Conservation (phyloP, 2,329 filamentous ascomycete species). For the Aspergillus sp. region DNA sequence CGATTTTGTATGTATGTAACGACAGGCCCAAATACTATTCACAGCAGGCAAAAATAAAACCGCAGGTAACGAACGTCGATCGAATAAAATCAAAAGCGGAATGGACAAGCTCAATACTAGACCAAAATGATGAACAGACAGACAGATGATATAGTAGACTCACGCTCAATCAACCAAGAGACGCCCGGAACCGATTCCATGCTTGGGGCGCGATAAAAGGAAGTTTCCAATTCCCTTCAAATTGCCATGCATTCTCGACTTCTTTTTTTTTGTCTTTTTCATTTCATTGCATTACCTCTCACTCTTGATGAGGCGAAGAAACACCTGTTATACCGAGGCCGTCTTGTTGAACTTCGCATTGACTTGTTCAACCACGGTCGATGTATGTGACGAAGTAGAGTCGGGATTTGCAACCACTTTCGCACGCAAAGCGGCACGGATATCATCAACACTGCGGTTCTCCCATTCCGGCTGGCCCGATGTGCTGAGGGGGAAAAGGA, state of each 20-base stretch:
- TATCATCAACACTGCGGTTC: constrained; percentile 47
- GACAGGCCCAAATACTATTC: constrained; percentile 20
- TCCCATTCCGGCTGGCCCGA: constrained; percentile 52
- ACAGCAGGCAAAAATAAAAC: background rate
- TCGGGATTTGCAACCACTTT: constrained; percentile 33
- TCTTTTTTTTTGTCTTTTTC: background rate
- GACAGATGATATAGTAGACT: background rate
- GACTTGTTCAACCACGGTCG: constrained; percentile 21
- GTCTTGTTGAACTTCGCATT: constrained; percentile 22
- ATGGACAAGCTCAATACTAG: background rate
- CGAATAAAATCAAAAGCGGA: background rate
- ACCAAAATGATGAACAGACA: background rate
- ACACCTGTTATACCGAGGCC: constrained; percentile 10
- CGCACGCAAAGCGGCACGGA: constrained; percentile 42
- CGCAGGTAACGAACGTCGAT: background rate
- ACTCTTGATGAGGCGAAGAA: background rate
- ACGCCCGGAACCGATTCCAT: constrained; percentile 15
- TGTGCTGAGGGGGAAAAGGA: constrained; percentile 41
- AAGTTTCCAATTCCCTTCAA: background rate
- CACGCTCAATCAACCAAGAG: constrained; percentile 6
- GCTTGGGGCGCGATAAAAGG: constrained; percentile 13
- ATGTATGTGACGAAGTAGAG: constrained; percentile 20
- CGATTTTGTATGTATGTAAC: constrained; percentile 13
- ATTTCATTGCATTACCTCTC: background rate
- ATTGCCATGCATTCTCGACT: background rate